Percentiles rank a stretch among this genome's conserved stretches.
Evolutionary conservation across 352 stramenopile species (phyloP).

Genomic region (Phytophthora capsici): DNA sequence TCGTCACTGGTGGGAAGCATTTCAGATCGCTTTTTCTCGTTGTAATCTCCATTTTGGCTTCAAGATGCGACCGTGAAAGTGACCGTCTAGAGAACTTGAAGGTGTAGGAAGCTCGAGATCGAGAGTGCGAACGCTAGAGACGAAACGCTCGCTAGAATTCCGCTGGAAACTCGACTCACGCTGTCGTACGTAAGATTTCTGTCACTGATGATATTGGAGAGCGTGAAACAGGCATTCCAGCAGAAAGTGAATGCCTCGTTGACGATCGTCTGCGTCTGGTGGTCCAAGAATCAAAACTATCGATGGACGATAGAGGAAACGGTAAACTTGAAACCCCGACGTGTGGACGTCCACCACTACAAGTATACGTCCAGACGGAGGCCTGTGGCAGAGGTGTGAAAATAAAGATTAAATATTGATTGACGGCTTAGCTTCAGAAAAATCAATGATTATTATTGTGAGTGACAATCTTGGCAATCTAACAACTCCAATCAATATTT

Average conservation of each 20-base stretch:
- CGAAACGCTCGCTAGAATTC: not conserved
- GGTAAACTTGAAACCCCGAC: slow-evolving; percentile 8
- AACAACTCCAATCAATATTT: too few relatives aligned
- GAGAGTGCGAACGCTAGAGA: slow-evolving; percentile 8
- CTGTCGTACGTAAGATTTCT: not conserved
- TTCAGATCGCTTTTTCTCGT: slow-evolving; percentile 1
- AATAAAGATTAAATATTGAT: too few relatives aligned
- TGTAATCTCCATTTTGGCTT: not conserved
- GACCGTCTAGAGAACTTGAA: not conserved
- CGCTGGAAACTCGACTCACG: not conserved
- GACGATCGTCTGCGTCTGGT: not conserved
- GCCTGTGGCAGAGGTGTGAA: too few relatives aligned
- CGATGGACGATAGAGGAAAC: not conserved
- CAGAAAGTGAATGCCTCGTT: not conserved
- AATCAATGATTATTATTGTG: too few relatives aligned
- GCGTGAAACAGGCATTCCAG: not conserved
- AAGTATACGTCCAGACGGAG: slow-evolving; percentile 7
- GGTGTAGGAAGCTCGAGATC: too few relatives aligned
- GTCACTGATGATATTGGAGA: too few relatives aligned
- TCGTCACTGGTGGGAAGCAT: not conserved
- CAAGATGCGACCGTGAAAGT: not conserved
- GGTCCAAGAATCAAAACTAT: not conserved
- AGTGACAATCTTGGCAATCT: too few relatives aligned
- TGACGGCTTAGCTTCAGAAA: too few relatives aligned
- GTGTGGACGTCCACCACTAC: slow-evolving; percentile 6